A percentile compares a stretch with the other conserved stretches of the same genome.
Conservation (phyloP, 352 stramenopile species). For the Globisporangium mamillatum region DNA sequence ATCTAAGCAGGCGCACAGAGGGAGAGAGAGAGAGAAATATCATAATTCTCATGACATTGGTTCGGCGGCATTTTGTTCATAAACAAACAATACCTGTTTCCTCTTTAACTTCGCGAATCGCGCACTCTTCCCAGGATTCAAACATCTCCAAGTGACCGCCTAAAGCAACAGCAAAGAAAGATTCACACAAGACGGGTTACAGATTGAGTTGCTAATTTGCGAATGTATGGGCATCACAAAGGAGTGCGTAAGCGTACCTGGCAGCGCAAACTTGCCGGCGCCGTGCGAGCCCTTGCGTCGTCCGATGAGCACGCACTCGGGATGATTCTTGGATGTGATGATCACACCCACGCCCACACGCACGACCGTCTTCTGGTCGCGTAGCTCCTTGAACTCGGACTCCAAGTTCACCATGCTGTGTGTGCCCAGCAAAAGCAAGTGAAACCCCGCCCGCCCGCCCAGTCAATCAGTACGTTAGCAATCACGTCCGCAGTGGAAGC, state of each 20-base stretch:
- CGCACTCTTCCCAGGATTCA: conserved; percentile 77
- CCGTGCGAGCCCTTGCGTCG: conserved; percentile 73
- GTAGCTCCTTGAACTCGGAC: conserved; percentile 59
- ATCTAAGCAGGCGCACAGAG: conserved; percentile 26
- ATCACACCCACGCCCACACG: conserved; percentile 78
- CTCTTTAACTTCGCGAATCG: conserved; percentile 78
- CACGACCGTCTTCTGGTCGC: conserved; percentile 53
- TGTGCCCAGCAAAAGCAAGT: neutral
- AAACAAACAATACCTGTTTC: conserved; percentile 46
- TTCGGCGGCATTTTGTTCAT: no score
- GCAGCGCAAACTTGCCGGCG: conserved; percentile 70
- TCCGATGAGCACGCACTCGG: conserved; percentile 70
- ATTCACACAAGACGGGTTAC: neutral
- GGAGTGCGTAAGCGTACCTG: conserved; percentile 25
- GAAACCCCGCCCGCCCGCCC: no score
- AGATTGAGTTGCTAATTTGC: neutral
- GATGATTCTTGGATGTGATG: conserved; percentile 61
- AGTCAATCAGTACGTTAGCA: neutral
- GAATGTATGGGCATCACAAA: no score
- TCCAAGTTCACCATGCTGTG: conserved; percentile 49
- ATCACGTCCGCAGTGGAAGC: neutral
- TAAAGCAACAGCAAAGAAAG: neutral
- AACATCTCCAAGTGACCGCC: conserved; percentile 83
- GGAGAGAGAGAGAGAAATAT: neutral
- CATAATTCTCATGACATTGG: no score